Percentiles rank a stretch among this genome's conserved stretches.
phyloP scores from a whole-genome alignment of 1,284 basidiomycete species.

The Irpex rosettiformis region DNA sequence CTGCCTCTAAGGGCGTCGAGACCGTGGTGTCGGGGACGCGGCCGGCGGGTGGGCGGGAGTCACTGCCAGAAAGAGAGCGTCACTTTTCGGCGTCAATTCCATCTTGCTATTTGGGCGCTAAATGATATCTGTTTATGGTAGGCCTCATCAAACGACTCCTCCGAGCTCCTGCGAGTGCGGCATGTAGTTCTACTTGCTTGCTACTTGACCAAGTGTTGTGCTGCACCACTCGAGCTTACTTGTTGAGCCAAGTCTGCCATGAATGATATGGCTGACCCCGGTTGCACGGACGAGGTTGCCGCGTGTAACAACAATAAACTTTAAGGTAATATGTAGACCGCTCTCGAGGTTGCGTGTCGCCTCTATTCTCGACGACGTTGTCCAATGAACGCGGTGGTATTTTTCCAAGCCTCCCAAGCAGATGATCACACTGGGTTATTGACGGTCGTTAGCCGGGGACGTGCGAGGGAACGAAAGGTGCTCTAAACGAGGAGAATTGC shows the following conservation, averaged over 20 bases:
- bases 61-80: conserved; percentile 9
- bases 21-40: conserved; percentile 3
- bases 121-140: too few relatives aligned
- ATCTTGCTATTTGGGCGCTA: too few relatives aligned
- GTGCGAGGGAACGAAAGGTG: background rate
- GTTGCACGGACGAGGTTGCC: too few relatives aligned
- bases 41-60: conserved; percentile 4
- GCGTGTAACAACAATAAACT: too few relatives aligned
- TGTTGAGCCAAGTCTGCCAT: too few relatives aligned
- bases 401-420: background rate
- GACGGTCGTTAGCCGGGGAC: background rate
- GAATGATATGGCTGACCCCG: too few relatives aligned
- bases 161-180: too few relatives aligned
- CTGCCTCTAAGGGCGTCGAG: background rate
- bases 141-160: background rate
- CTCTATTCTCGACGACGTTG: background rate
- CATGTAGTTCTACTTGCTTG: too few relatives aligned
- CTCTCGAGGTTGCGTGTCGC: too few relatives aligned
- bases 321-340: too few relatives aligned
- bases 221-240: too few relatives aligned
- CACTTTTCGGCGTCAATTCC: conserved; percentile 2
- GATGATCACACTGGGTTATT: background rate
- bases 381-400: background rate
- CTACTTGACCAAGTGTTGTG: too few relatives aligned
- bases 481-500: background rate